Evolutionary conservation across 257 asterid species (phyloP).

Genomic region (Solanum virginianum): DNA sequence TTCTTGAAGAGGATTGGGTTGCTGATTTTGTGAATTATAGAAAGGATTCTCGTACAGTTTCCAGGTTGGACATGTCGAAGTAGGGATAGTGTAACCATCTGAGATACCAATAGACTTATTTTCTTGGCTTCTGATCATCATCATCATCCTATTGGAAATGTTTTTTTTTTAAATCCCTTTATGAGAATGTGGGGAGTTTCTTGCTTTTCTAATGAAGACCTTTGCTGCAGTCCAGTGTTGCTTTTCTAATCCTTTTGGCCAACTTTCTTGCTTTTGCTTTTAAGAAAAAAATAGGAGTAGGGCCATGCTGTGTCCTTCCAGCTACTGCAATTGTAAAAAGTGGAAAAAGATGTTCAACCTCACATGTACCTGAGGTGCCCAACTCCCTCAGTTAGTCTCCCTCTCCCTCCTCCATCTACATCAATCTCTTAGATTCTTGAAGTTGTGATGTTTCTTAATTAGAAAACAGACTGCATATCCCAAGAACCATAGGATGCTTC

Average conservation of each 20-base stretch:
- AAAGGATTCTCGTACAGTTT: constrained; percentile 79
- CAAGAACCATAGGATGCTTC: background rate
- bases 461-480: background rate
- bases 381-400: background rate
- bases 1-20: background rate
- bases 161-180: background rate
- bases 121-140: constrained; percentile 45
- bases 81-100: constrained; percentile 15
- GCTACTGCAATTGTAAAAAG: constrained; percentile 5
- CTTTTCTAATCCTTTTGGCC: background rate
- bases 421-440: background rate
- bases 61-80: constrained; percentile 44
- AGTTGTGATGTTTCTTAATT: background rate
- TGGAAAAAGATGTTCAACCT: constrained; percentile 2
- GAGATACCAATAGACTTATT: constrained; percentile 5
- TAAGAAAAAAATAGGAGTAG: constrained; percentile 15
- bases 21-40: constrained; percentile 22
- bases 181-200: background rate
- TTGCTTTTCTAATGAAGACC: constrained; percentile 12
- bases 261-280: constrained; percentile 16
- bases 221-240: constrained; percentile 1
- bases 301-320: constrained; percentile 14
- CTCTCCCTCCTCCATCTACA: background rate
- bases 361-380: constrained; percentile 10
- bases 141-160: constrained; percentile 29